These are phyloP conservation scores for Clonostachys byssicola DNA, from an alignment of 2,329 filamentous ascomycete genomes.

Conservation along the genomic window DNA sequence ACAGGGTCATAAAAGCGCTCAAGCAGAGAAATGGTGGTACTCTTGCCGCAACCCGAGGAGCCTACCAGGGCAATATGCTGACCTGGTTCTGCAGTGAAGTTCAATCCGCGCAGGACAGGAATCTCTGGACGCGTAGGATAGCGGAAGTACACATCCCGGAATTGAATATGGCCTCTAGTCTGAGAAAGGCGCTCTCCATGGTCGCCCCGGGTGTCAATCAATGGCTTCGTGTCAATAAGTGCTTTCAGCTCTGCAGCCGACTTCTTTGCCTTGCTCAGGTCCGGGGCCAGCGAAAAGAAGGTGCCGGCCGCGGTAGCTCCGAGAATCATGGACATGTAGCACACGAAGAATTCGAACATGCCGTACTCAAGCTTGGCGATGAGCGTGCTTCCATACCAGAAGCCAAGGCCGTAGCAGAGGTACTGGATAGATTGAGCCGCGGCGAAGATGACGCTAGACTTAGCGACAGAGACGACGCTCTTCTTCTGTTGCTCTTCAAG, in stretches of 20 bases:
- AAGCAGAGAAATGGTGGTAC: slow-evolving; percentile 84
- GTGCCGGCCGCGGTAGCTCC: slow-evolving; percentile 22
- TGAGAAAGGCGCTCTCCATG: background rate
- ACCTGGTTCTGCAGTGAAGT: slow-evolving; percentile 20
- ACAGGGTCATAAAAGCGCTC: slow-evolving; percentile 95
- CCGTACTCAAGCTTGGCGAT: slow-evolving; percentile 55
- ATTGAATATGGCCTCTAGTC: slow-evolving; percentile 57
- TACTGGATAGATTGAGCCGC: slow-evolving; percentile 65
- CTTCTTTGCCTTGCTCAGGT: slow-evolving; percentile 1
- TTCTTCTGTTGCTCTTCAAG: slow-evolving; percentile 17
- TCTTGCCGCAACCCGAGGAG: slow-evolving; percentile 90
- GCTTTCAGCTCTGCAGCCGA: background rate
- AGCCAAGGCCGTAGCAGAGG: slow-evolving; percentile 78
- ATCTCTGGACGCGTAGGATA: slow-evolving; percentile 75
- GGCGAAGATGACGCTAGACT: slow-evolving; percentile 57
- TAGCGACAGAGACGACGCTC: slow-evolving; percentile 44
- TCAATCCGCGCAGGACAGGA: slow-evolving; percentile 1
- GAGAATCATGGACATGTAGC: slow-evolving; percentile 46
- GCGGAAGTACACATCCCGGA: slow-evolving; percentile 88
- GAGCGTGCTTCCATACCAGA: slow-evolving; percentile 85
- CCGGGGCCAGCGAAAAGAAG: slow-evolving; percentile 4
- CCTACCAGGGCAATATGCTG: slow-evolving; percentile 72
- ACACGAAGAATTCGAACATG: slow-evolving; percentile 46
- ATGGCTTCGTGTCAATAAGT: background rate
- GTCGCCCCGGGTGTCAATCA: background rate